Percentiles rank a stretch among this genome's conserved stretches.
Conservation (phyloP, 176 grass and related monocot species). For the Themeda triandra region DNA sequence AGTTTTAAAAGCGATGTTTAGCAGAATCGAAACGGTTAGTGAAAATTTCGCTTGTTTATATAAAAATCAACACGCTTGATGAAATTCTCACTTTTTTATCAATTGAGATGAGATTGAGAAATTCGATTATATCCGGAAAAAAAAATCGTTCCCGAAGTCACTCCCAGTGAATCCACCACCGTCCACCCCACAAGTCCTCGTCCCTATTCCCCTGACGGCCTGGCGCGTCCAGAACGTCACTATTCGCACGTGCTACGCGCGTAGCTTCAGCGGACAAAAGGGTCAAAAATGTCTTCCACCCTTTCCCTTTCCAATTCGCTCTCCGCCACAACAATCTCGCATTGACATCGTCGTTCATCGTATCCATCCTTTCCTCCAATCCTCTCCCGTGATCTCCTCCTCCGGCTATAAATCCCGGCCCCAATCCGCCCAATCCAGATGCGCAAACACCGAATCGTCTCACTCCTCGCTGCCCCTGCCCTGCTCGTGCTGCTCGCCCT, state of each 20-base stretch:
- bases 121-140: too few relatives aligned
- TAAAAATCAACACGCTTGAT: background rate
- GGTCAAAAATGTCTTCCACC: too few relatives aligned
- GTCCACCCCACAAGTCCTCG: too few relatives aligned
- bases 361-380: background rate
- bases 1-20: background rate
- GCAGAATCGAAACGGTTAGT: background rate
- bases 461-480: background rate
- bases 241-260: too few relatives aligned
- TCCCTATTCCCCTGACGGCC: too few relatives aligned
- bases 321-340: background rate
- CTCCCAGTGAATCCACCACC: too few relatives aligned
- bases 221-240: too few relatives aligned
- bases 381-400: background rate
- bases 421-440: constrained; percentile 4
- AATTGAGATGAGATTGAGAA: too few relatives aligned
- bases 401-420: constrained; percentile 32
- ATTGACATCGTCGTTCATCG: background rate
- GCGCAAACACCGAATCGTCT: constrained; percentile 5
- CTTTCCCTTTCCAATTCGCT: background rate
- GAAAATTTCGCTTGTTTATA: background rate
- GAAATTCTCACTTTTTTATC: background rate
- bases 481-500: constrained; percentile 24
- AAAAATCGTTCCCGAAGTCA: too few relatives aligned
- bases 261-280: too few relatives aligned